phyloP scores from a whole-genome alignment of 2,329 filamentous ascomycete genomes.

The Fusarium praegraminearum region DNA sequence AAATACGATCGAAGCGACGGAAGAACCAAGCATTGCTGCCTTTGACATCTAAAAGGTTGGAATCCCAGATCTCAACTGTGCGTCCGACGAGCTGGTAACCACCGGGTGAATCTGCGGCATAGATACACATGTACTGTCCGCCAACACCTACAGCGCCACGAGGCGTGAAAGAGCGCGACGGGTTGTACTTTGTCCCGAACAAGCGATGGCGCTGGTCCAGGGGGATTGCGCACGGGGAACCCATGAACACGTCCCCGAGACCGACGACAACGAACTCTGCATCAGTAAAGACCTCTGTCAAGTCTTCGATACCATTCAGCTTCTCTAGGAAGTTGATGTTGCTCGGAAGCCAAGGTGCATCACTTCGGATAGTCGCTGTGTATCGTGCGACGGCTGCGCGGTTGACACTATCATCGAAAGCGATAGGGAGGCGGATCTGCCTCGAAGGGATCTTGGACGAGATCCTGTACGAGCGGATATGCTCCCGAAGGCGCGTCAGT shows the following conservation, averaged over 20 bases:
- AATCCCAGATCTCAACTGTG: conserved; percentile 53
- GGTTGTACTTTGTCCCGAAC: conserved; percentile 55
- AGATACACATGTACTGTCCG: conserved; percentile 56
- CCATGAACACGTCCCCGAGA: conserved; percentile 56
- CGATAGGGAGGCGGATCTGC: conserved; percentile 53
- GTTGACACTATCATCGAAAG: conserved; percentile 55
- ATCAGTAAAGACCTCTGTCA: conserved; percentile 49
- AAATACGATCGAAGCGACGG: conserved; percentile 51
- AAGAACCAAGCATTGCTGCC: conserved; percentile 46
- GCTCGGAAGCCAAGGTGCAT: conserved; percentile 72
- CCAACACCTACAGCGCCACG: conserved; percentile 53
- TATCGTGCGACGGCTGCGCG: conserved; percentile 69
- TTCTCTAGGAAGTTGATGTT: conserved; percentile 66
- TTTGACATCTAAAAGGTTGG: conserved; percentile 6
- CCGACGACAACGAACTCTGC: conserved; percentile 54
- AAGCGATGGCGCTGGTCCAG: conserved; percentile 52
- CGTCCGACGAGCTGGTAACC: conserved; percentile 55
- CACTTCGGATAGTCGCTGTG: conserved; percentile 69
- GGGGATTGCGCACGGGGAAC: conserved; percentile 54
- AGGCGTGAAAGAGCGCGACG: conserved; percentile 54
- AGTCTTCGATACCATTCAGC: conserved; percentile 50
- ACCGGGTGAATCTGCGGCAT: conserved; percentile 54
- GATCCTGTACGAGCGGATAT: conserved; percentile 43
- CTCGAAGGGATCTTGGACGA: conserved; percentile 47
- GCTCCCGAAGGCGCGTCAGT: conserved; percentile 38